phyloP scores from a whole-genome alignment of 1,139 yeast species.

The Meyerozyma sp. region DNA sequence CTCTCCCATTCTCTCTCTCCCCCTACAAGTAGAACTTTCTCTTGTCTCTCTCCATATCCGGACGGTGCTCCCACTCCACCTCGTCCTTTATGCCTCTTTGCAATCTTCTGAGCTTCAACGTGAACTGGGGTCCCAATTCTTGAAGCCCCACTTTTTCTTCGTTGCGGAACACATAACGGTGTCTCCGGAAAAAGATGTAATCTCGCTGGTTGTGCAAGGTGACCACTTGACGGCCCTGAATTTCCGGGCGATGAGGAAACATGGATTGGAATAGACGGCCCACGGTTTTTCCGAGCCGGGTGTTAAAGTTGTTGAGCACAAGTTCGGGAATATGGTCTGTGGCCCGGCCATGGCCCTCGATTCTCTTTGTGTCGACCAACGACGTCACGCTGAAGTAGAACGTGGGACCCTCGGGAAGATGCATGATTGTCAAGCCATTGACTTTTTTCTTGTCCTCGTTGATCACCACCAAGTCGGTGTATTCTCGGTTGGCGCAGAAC shows the following conservation, averaged over 20 bases:
- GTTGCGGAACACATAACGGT: conserved; percentile 81
- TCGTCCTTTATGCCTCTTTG: conserved; percentile 92
- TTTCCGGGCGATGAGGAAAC: conserved; percentile 88
- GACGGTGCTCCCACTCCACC: conserved; percentile 91
- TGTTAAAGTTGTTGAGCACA: conserved; percentile 83
- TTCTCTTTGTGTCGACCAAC: conserved; percentile 65
- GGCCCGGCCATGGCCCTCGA: conserved; percentile 84
- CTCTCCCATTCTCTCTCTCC: background rate
- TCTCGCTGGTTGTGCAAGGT: conserved; percentile 96
- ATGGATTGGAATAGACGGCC: conserved; percentile 88
- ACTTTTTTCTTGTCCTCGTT: conserved; percentile 92
- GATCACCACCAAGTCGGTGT: conserved; percentile 79
- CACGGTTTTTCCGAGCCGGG: conserved; percentile 88
- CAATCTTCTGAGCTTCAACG: conserved; percentile 77
- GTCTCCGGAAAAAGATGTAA: conserved; percentile 90
- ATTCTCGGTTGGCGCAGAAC: conserved; percentile 75
- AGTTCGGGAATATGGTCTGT: conserved; percentile 91
- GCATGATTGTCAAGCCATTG: conserved; percentile 87
- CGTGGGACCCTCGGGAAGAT: conserved; percentile 92
- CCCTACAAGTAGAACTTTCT: conserved; percentile 73
- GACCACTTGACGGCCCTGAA: conserved; percentile 91
- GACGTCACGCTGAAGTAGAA: conserved; percentile 87
- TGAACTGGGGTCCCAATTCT: conserved; percentile 95
- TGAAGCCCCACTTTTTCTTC: conserved; percentile 93
- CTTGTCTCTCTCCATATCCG: conserved; percentile 96